phyloP scores from a whole-genome alignment of 2,329 filamentous ascomycete species.

The Alternaria dauci region DNA sequence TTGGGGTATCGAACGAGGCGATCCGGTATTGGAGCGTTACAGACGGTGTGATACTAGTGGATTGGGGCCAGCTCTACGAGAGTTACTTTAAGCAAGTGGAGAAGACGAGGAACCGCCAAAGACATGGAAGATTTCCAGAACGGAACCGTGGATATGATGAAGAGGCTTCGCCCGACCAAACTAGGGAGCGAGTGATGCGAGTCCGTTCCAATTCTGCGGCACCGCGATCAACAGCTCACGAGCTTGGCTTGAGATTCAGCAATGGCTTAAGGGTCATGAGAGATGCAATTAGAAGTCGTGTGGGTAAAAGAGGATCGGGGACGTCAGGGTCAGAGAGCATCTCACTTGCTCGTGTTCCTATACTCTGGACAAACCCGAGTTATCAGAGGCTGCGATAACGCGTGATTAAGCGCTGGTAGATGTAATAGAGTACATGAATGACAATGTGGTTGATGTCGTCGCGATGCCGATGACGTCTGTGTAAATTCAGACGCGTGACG shows the following conservation, averaged over 20 bases:
- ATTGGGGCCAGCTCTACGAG: constrained; percentile 18
- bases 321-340: background rate
- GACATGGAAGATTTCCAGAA: background rate
- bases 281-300: background rate
- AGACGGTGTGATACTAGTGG: constrained; percentile 12
- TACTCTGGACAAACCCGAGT: background rate
- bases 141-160: background rate
- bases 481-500: constrained; percentile 17
- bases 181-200: background rate
- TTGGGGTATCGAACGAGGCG: constrained; percentile 6
- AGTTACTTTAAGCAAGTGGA: constrained; percentile 12
- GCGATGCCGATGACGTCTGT: constrained; percentile 6
- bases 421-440: background rate
- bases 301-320: background rate
- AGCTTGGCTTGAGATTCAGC: background rate
- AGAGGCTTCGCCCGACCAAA: background rate
- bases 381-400: background rate
- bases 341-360: constrained; percentile 1
- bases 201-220: background rate
- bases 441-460: background rate
- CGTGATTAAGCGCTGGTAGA: background rate
- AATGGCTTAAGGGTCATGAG: background rate
- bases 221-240: constrained; percentile 2
- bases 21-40: constrained; percentile 18
- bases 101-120: constrained; percentile 4